Evolutionary conservation across 106 monocot genomes (phyloP), one percentile per base, ranked within the genome.

Genomic region (Hemerocallis citrina): DNA sequence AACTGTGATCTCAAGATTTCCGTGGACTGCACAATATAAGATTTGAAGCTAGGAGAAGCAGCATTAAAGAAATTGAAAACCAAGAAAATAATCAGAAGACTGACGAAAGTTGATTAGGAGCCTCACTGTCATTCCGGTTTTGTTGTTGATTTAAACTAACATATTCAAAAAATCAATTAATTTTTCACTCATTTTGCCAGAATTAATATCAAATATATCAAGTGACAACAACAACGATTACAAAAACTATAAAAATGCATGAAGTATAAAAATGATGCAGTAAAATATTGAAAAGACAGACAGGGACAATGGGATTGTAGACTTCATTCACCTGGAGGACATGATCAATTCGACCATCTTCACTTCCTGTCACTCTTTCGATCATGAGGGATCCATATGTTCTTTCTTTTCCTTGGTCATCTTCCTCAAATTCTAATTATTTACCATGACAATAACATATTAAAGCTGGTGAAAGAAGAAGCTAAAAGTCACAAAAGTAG

Each of bases 371-470:
- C 64, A 93, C 44, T 67, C 79, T 93, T 62, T 88, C 79, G 63
- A 93, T 88, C 88, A 93, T 93, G 40, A 72, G 20, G 37, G 70
- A 81, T 58, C 92, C 92, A 72, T 93, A 88, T 24, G 74, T 74
- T 64, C 59, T 79, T 62, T 85, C 79, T 31, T 64, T 71, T 13
- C 55, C 54, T 24, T 78, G 57, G n/a, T 25, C 17, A 50, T 57
- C 72, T 47, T 84, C 70, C 1, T 21, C 32, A 48, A 52, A 23
- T 56, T 75, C 80, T 87, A 59, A 10, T 32, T 29, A 22, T 27
- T 21, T 34, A 2, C 27, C 3, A 37, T 34, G 34, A 59, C 30
- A 11, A 24, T 21, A 2, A 3, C 15, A 71, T 42, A 16, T 2
- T 37, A 10, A 59, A 23, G 44, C 9, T 30, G 30, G 44, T 46